Evolutionary conservation across 257 asterid species (phyloP).

Genomic region (Craterostigma plantagineum): DNA sequence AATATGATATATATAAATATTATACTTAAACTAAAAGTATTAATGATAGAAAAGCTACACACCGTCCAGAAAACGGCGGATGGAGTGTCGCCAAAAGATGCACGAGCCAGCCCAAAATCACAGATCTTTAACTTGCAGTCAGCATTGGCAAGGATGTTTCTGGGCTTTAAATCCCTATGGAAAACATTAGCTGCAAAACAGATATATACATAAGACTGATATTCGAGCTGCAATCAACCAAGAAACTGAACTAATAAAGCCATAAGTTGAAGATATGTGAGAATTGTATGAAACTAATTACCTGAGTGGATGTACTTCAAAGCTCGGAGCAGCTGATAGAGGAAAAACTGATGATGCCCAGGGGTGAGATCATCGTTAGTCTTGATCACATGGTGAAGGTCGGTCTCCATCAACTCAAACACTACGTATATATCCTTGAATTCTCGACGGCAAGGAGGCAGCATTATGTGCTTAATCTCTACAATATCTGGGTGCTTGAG

Average conservation of each 20-base stretch:
- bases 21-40: too few relatives aligned
- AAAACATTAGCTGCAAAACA: constrained; percentile 63
- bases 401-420: constrained; percentile 98
- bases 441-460: constrained; percentile 91
- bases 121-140: constrained; percentile 96
- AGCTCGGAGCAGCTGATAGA: constrained; percentile 94
- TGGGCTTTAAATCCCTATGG: constrained; percentile 92
- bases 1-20: too few relatives aligned
- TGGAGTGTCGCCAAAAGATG: constrained; percentile 83
- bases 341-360: constrained; percentile 87
- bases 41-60: constrained; percentile 17
- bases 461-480: constrained; percentile 82
- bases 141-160: constrained; percentile 92
- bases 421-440: constrained; percentile 91
- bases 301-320: constrained; percentile 88
- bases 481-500: constrained; percentile 93
- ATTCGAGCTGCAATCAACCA: not conserved
- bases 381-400: constrained; percentile 84
- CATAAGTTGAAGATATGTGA: too few relatives aligned
- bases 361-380: constrained; percentile 87
- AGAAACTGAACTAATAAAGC: not conserved
- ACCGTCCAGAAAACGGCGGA: constrained; percentile 99
- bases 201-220: constrained; percentile 4
- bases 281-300: too few relatives aligned
- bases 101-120: constrained; percentile 97